These are phyloP conservation scores for Boletus rubescentipes DNA, from an alignment of 768 basidiomycete genomes.

Conservation along the genomic window DNA sequence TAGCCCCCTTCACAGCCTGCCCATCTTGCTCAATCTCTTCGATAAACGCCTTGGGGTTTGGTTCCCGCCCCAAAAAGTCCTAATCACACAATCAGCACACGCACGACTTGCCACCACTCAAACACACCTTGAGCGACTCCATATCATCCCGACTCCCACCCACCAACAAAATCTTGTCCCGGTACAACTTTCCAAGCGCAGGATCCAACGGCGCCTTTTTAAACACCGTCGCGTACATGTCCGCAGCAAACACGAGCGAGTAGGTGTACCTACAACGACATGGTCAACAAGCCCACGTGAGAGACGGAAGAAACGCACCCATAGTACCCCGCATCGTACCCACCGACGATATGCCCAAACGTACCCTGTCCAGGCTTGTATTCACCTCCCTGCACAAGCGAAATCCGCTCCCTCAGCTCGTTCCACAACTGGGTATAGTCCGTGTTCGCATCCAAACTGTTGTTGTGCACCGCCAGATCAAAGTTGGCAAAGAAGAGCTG, in stretches of 20 bases:
- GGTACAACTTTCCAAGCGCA: constrained; percentile 62
- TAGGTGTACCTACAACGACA: constrained; percentile 56
- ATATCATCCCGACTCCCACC: constrained; percentile 78
- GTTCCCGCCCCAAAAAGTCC: constrained; percentile 76
- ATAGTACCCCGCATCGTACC: constrained; percentile 72
- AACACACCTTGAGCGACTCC: constrained; percentile 64
- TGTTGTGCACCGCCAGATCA: constrained; percentile 26
- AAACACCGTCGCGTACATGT: constrained; percentile 76
- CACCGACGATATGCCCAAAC: constrained; percentile 77
- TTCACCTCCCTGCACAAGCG: constrained; percentile 62
- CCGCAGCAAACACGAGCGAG: constrained; percentile 60
- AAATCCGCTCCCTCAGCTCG: constrained; percentile 63
- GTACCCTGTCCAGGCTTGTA: constrained; percentile 64
- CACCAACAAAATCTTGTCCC: constrained; percentile 68
- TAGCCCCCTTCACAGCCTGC: constrained; percentile 19
- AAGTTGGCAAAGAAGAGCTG: constrained; percentile 73
- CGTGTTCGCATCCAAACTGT: constrained; percentile 45
- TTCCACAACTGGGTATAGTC: constrained; percentile 86
- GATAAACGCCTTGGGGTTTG: constrained; percentile 74
- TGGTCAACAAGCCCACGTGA: not conserved
- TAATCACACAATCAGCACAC: constrained; percentile 22
- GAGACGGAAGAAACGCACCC: constrained; percentile 33
- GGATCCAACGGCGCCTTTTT: constrained; percentile 75
- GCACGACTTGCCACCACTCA: not conserved
- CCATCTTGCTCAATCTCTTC: constrained; percentile 53